Conservation (phyloP, 1,284 basidiomycete genomes). For the Cryptococcus sp. region DNA sequence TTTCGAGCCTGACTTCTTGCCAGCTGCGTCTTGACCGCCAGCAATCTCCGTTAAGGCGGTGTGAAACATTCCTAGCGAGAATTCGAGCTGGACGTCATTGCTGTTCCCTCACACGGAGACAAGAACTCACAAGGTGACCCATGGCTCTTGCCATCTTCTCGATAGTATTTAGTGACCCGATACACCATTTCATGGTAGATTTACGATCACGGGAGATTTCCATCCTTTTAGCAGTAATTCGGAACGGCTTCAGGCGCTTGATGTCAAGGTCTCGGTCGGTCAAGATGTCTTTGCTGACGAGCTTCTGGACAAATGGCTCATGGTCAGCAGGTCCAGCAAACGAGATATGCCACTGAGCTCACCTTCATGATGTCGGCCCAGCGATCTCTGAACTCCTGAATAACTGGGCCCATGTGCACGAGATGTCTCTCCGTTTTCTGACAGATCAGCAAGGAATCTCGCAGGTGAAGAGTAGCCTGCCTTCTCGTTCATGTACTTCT, state of each 20-base stretch:
- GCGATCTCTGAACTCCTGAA: conserved; percentile 38
- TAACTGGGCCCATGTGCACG: conserved; percentile 58
- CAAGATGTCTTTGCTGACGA: conserved; percentile 38
- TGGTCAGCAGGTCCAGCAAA: conserved; percentile 1
- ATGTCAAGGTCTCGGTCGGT: conserved; percentile 38
- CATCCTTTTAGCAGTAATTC: conserved; percentile 35
- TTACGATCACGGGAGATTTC: conserved; percentile 27
- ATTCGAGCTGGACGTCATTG: conserved; percentile 62
- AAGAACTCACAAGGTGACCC: conserved; percentile 63
- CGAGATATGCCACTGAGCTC: conserved; percentile 24
- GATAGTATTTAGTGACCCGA: conserved; percentile 23
- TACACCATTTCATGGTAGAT: conserved; percentile 23
- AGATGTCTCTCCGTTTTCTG: conserved; percentile 56
- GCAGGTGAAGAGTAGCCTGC: conserved; percentile 44
- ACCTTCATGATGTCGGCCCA: conserved; percentile 67
- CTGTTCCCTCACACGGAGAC: not conserved
- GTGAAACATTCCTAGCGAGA: conserved; percentile 74
- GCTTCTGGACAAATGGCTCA: conserved; percentile 39
- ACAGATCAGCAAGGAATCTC: not conserved
- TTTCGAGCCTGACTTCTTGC: conserved; percentile 40
- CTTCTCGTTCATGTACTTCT: conserved; percentile 84
- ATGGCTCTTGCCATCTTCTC: conserved; percentile 66
- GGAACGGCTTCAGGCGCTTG: conserved; percentile 37
- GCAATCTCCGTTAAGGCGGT: conserved; percentile 53
- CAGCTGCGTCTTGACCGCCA: conserved; percentile 35